Base-by-base conservation (phyloP, 2,329 filamentous ascomycete species). In the Escovopsis sp. region DNA sequence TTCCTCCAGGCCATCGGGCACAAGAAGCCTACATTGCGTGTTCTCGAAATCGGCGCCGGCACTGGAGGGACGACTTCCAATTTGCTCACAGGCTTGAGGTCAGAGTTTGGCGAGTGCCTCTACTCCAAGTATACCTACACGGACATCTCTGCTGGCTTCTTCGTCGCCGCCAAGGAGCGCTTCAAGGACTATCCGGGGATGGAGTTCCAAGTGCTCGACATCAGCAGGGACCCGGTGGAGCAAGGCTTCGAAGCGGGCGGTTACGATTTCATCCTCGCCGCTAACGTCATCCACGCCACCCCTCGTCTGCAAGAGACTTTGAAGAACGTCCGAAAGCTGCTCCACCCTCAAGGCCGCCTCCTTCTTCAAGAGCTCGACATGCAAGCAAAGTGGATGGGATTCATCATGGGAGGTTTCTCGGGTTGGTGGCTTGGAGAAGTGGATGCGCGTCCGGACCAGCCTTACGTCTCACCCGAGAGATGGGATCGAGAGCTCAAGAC, bases 71-170 rank as follows among this genome's bases (percentile, higher is more conserved):
- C 35, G 12, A 37, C 35, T 23, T 37, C 15, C 12, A 37, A 37
- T 7, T 7, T 37, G n/a, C 35, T 37, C 18, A 12, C 18, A 11
- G 35, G 35, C 23, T 12, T 37, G 15, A 37, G 18, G 23, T 37
- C 35, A 6, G 35, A 37, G 35, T 37, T 37, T 12, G 35, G 35
- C 4, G 35, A 37, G 15, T 37, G 35, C 35, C 35, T 37, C 35
- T 41, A 36, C 30, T 35, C 32, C 15, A 36, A 33, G 9, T 63
- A 65, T 46, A 58, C 54, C 0, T 66, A 55, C 43, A 64, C 62
- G 1, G 63, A 67, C 39, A 55, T 64, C 3, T 64, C 59, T 7
- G 32, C 46, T 10, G 49, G 41, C 5, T 59, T 58, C 45, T 56
- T 61, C 37, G 43, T 42, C 6, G 33, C 38, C 3, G 57, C 55